A percentile compares a stretch with the other conserved stretches of the same genome.
Conservation (phyloP, 164 flowering plant species). For the Buxus sempervirens region DNA sequence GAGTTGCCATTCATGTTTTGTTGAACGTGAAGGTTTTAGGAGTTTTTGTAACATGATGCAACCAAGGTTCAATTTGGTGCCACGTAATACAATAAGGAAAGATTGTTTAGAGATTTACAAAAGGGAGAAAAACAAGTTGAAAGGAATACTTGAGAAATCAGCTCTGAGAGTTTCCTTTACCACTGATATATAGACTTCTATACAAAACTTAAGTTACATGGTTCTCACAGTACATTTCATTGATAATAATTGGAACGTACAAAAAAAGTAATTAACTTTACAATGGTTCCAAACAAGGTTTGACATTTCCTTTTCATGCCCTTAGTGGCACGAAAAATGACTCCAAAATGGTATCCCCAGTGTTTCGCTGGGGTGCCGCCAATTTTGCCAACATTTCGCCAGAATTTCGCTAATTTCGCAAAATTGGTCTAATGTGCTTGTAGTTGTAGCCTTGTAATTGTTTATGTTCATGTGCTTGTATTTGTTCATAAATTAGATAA, state of each 20-base stretch:
- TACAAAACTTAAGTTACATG: not conserved
- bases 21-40: conserved; percentile 1
- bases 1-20: not conserved
- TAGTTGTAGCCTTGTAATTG: too few species aligned
- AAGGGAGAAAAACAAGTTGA: not conserved
- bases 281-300: too few species aligned
- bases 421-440: too few species aligned
- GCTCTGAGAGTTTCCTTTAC: not conserved
- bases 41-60: not conserved
- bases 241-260: not conserved
- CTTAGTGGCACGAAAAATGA: too few species aligned
- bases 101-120: not conserved
- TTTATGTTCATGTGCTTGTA: too few species aligned
- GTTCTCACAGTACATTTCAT: not conserved
- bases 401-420: too few species aligned
- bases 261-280: conserved; percentile 1
- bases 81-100: not conserved
- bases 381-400: too few species aligned
- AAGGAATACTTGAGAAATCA: not conserved
- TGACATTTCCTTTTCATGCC: too few species aligned
- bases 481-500: too few species aligned
- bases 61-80: not conserved
- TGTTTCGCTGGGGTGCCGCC: too few species aligned
- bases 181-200: not conserved
- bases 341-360: too few species aligned